Conservation (phyloP, 1,139 yeast genomes). For the Pichia sp. region DNA sequence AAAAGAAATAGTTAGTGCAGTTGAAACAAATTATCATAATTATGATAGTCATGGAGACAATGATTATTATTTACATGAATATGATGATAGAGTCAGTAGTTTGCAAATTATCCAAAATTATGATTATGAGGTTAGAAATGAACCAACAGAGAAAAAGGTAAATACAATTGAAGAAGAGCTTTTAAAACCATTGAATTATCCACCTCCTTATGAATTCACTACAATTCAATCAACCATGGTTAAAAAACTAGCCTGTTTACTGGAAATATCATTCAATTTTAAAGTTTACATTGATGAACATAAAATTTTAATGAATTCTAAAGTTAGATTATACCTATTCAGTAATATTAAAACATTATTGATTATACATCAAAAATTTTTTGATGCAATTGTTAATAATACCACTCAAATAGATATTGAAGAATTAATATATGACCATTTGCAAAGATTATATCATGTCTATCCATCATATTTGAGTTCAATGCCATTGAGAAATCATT, state of each 20-base stretch:
- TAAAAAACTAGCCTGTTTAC: conserved; percentile 14
- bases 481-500: conserved; percentile 1
- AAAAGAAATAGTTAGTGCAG: neutral
- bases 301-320: conserved; percentile 16
- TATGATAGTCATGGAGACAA: no score
- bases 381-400: conserved; percentile 11
- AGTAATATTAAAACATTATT: conserved; percentile 24
- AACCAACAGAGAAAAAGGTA: neutral
- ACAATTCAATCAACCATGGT: conserved; percentile 7
- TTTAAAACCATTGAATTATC: conserved; percentile 7
- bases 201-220: conserved; percentile 10
- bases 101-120: neutral
- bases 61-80: neutral
- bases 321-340: conserved; percentile 18
- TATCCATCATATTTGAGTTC: conserved; percentile 22
- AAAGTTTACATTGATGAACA: conserved; percentile 11
- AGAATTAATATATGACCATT: conserved; percentile 17
- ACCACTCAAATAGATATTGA: conserved; percentile 6
- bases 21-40: no score
- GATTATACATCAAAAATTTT: conserved; percentile 19
- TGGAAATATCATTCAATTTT: conserved; percentile 15
- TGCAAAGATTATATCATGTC: conserved; percentile 21
- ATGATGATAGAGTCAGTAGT: neutral
- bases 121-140: neutral
- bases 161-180: neutral